Conservation (phyloP, 139 green algal species). For the Asterochloris erici region DNA sequence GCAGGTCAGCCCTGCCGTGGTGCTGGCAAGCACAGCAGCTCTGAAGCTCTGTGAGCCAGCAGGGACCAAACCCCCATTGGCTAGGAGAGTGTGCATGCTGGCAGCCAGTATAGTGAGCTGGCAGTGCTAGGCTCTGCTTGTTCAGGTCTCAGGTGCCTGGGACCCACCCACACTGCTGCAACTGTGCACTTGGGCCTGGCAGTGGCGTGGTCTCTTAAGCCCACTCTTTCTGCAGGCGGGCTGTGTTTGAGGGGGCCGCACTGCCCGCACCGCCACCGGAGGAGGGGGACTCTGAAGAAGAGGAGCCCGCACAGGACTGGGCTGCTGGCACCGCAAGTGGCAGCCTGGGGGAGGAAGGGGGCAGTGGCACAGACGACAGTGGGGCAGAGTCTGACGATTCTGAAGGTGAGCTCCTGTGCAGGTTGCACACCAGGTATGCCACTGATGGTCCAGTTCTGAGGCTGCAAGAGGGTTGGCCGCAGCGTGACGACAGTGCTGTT, state of each 20-base stretch:
- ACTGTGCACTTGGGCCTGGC: too few species aligned
- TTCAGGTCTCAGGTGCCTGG: too few species aligned
- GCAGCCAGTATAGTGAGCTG: too few species aligned
- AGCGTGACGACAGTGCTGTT: not conserved
- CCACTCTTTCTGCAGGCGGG: too few species aligned
- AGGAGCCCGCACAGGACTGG: not conserved
- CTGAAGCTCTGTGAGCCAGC: too few species aligned
- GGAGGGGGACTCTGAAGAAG: not conserved
- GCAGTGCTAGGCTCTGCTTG: too few species aligned
- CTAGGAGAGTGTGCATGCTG: too few species aligned
- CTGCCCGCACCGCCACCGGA: not conserved
- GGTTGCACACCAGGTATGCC: not conserved
- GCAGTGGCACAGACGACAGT: slow-evolving; percentile 5
- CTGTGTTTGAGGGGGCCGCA: slow-evolving; percentile 7
- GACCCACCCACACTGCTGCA: too few species aligned
- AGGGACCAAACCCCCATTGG: too few species aligned
- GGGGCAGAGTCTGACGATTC: slow-evolving; percentile 15
- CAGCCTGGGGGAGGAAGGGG: not conserved
- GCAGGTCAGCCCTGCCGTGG: too few species aligned
- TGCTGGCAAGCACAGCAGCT: too few species aligned
- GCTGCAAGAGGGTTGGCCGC: not conserved
- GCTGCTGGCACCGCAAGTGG: slow-evolving; percentile 9
- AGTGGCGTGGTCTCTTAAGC: too few species aligned
- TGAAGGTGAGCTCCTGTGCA: not conserved
- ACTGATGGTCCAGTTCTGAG: not conserved